These are phyloP conservation scores for Apostasia shenzhenica DNA, from an alignment of 106 monocot species.

Conservation along the genomic window DNA sequence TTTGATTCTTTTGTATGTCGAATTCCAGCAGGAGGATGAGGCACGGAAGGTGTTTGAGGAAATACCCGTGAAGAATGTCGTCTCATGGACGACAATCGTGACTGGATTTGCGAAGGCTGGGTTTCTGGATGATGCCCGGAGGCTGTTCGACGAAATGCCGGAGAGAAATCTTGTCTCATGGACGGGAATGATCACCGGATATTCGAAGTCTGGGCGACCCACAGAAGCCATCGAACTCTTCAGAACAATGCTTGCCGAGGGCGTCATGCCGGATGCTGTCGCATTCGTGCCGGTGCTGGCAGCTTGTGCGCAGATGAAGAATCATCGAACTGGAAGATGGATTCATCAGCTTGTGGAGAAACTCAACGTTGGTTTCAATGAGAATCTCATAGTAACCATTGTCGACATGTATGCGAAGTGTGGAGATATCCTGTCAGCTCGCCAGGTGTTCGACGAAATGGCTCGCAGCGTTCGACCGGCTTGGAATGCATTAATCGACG, in stretches of 20 bases:
- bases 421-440: constrained; percentile 44
- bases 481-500: constrained; percentile 78
- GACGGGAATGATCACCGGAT: constrained; percentile 63
- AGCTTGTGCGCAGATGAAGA: constrained; percentile 39
- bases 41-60: constrained; percentile 36
- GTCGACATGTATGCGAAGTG: constrained; percentile 75
- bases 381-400: constrained; percentile 45
- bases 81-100: constrained; percentile 59
- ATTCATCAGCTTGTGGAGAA: constrained; percentile 24
- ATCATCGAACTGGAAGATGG: constrained; percentile 47
- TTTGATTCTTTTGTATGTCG: constrained; percentile 61
- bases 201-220: constrained; percentile 22
- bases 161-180: constrained; percentile 57
- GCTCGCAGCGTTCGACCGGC: constrained; percentile 23
- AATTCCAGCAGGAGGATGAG: constrained; percentile 21
- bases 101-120: constrained; percentile 36
- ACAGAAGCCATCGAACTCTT: constrained; percentile 34
- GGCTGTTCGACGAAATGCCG: constrained; percentile 55
- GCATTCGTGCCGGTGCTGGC: constrained; percentile 37
- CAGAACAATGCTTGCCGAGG: constrained; percentile 33
- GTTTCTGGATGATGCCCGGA: constrained; percentile 31
- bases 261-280: constrained; percentile 41
- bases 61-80: constrained; percentile 25
- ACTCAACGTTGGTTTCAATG: constrained; percentile 11
- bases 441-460: constrained; percentile 27